Percentiles rank a stretch among this genome's conserved stretches.
Conservation (phyloP, 768 basidiomycete species). For the Amanita exitialis region DNA sequence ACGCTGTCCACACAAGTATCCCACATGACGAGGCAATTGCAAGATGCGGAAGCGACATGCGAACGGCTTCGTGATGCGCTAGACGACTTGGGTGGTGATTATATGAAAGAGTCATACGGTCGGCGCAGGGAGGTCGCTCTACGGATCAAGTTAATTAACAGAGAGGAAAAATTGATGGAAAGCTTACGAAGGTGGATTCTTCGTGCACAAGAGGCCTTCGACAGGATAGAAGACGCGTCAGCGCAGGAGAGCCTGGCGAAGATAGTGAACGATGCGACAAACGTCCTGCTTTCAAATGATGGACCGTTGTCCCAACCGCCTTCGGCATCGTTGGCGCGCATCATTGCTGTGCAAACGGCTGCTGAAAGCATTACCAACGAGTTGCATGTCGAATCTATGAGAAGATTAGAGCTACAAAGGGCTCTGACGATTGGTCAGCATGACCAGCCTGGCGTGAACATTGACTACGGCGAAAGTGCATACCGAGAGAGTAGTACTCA, state of each 20-base stretch:
- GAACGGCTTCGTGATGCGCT: slow-evolving; percentile 47
- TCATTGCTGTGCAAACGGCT: slow-evolving; percentile 37
- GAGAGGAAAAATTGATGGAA: slow-evolving; percentile 56
- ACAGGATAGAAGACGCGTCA: slow-evolving; percentile 7
- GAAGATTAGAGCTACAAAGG: slow-evolving; percentile 34
- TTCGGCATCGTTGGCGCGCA: slow-evolving; percentile 42
- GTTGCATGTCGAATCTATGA: slow-evolving; percentile 43
- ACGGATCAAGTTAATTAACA: slow-evolving; percentile 46
- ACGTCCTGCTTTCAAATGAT: slow-evolving; percentile 18
- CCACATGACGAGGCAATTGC: slow-evolving; percentile 31
- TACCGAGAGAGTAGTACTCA: slow-evolving; percentile 3
- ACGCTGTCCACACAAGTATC: slow-evolving; percentile 46
- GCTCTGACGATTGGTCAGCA: slow-evolving; percentile 13
- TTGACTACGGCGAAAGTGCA: not conserved
- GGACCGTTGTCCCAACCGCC: slow-evolving; percentile 9
- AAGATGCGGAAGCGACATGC: slow-evolving; percentile 29
- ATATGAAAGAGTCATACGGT: slow-evolving; percentile 63
- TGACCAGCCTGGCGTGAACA: not conserved
- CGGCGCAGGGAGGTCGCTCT: slow-evolving; percentile 62
- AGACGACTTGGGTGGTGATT: slow-evolving; percentile 62
- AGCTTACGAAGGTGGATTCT: slow-evolving; percentile 47
- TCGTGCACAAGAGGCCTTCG: slow-evolving; percentile 33
- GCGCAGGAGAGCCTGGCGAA: slow-evolving; percentile 24
- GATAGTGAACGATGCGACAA: slow-evolving; percentile 16
- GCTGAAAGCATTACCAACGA: slow-evolving; percentile 47